These are phyloP conservation scores for Aspergillus sclerotiicarbonarius DNA, from an alignment of 495 filamentous ascomycete genomes.

Conservation along the genomic window DNA sequence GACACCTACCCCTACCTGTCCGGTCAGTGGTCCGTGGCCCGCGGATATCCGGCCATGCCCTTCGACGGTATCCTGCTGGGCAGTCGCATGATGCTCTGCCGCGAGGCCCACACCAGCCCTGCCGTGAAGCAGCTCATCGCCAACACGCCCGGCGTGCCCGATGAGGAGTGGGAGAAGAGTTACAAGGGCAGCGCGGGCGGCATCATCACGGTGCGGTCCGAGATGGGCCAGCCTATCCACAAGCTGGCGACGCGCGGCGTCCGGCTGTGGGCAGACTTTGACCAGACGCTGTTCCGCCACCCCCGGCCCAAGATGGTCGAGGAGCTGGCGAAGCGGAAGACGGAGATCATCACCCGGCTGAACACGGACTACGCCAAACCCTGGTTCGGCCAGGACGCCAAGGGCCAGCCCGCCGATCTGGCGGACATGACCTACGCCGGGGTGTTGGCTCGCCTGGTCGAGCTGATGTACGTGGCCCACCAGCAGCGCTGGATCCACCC, in stretches of 20 bases:
- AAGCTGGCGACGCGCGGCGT: constrained; percentile 41
- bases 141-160: constrained; percentile 27
- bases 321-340: constrained; percentile 21
- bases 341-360: constrained; percentile 30
- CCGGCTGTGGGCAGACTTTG: constrained; percentile 37
- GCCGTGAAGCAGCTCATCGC: constrained; percentile 30
- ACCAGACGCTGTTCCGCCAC: constrained; percentile 34
- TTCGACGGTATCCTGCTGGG: constrained; percentile 49
- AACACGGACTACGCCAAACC: constrained; percentile 38
- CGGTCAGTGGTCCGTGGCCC: constrained; percentile 40
- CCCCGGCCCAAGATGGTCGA: constrained; percentile 23
- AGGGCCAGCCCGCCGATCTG: constrained; percentile 27
- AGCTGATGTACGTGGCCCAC: constrained; percentile 34
- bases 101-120: constrained; percentile 36
- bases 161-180: constrained; percentile 31
- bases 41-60: constrained; percentile 46
- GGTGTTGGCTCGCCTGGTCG: constrained; percentile 28
- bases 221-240: constrained; percentile 46
- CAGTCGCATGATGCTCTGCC: constrained; percentile 49
- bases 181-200: constrained; percentile 29
- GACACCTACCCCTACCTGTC: constrained; percentile 48
- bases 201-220: constrained; percentile 36
- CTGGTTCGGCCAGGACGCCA: constrained; percentile 34
- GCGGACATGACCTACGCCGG: constrained; percentile 40
- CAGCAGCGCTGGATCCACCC: constrained; percentile 37